Base-by-base conservation (phyloP, 2,329 filamentous ascomycete genomes). In the Cadophora malorum region DNA sequence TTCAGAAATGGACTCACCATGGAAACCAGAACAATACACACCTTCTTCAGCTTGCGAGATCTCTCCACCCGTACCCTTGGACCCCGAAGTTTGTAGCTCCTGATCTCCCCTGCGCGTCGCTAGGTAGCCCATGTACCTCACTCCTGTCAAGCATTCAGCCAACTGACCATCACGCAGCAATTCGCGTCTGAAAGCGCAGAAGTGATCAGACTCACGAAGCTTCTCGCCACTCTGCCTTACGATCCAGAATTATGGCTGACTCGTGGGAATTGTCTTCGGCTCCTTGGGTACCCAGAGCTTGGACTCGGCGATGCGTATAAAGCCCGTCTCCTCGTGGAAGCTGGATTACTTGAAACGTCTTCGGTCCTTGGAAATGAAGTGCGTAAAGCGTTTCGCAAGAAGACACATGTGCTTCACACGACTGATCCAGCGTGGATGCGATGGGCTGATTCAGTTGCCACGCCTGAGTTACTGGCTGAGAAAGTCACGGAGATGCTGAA, bases 271-370 rank as follows among this genome's bases (percentile, higher is more conserved):
- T 72, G 68, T 55, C 71, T 77, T 10, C 72, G 74, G 35, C 67
- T 72, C 10, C 67, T 77, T 1, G 76, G 74, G 14, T 78, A 72
- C 63, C 77, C 77, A 1, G 77, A 78, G 63, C 71, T 79, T 14
- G 74, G 73, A 10, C 73, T 75, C 0, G 76, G 77, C 3, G 77
- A 78, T 50, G 71, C 72, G 0, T 78, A 78, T 53, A 77, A 76
- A 72, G 75, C 76, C 0, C 71, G 70, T 31, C 70, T 78, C n/a
- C 65, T 78, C 10, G 70, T 75, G 38, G 73, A 78, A 59, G 74
- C 76, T 19, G 67, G 66, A 8, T 55, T 74, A 12, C 38, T 52
- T 23, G 69, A 72, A 59, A 53, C 63, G 4, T 50, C 64, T n/a
- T 67, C 72, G 1, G 63, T 64, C 8, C 69, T 75, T 25, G 75